Conservation (phyloP, 2,329 filamentous ascomycete genomes). For the Colletotrichum caudatum region DNA sequence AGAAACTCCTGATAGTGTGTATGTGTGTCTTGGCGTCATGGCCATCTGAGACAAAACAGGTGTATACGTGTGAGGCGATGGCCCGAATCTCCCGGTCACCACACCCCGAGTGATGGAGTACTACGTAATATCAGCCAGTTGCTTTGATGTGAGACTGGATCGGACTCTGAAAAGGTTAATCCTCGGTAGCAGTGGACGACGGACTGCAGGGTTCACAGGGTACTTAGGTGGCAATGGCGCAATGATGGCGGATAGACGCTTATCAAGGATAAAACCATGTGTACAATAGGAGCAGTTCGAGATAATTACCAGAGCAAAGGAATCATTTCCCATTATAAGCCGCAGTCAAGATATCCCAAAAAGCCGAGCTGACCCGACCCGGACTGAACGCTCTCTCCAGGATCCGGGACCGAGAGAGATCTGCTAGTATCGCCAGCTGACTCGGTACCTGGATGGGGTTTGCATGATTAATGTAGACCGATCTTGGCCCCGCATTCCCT, state of each 20-base stretch:
- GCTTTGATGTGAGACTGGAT: background rate
- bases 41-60: background rate
- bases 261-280: background rate
- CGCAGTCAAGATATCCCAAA: background rate
- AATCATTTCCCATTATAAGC: background rate
- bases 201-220: background rate
- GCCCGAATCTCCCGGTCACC: background rate
- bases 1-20: background rate
- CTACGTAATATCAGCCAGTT: background rate
- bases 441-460: background rate
- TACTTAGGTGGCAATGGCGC: background rate
- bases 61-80: background rate
- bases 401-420: slow-evolving; percentile 9
- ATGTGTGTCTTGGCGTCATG: background rate
- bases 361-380: slow-evolving; percentile 6
- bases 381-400: background rate
- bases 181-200: background rate
- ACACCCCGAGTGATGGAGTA: background rate
- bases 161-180: background rate
- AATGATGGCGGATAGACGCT: background rate
- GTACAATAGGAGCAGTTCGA: background rate
- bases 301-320: background rate
- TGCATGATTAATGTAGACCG: slow-evolving; percentile 6
- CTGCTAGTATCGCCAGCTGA: background rate
- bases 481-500: slow-evolving; percentile 27